Evolutionary conservation across 2,329 filamentous ascomycete genomes (phyloP), one percentile per base, ranked within the genome.

Genomic region (Myriosclerotinia curreyana): DNA sequence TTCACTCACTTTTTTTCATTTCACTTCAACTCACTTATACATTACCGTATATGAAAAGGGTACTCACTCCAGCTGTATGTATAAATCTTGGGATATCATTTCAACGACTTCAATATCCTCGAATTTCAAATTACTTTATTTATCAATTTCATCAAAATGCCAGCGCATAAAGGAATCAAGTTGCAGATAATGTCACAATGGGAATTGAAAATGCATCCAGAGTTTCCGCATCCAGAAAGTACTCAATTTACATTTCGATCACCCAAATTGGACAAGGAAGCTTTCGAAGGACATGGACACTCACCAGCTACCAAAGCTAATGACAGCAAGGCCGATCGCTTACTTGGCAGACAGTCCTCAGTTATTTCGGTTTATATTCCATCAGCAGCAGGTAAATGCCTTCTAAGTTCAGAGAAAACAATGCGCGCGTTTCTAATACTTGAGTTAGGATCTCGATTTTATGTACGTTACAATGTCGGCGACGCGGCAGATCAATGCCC

Each of bases 301-400:
- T 62, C 51, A 4, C 63, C 65, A 36, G 67, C 68, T 67, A 40
- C 66, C 31, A 17, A 55, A 25, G 60, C 70, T 9, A 64, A 67
- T 12, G 68, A 71, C 14, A 69, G 71, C 64, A 66, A 72, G 51
- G 66, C 69, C 17, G 72, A 76, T 64, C 69, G 56, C 70, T 71
- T 68, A 66, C 75, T 74, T 55, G 73, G 71, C 34, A 67, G 69
- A 58, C 62, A 69, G 36, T 77, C 83, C 1, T 77, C 72, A 5
- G 34, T 64, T 3, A 75, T 81, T 28, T 83, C 83, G 1, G 82
- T 86, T 42, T 86, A 86, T 68, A 78, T 86, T 15, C 82, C 83
- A 2, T 84, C 83, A 0, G 70, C 78, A 4, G 78, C 82, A 72
- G 82, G 83, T 83, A 71, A 64, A 73, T 5, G 5, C 36, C 25